A percentile compares a stretch with the other conserved stretches of the same genome.
Conservation (phyloP, 2,329 filamentous ascomycete species). For the Dothistroma septosporum region DNA sequence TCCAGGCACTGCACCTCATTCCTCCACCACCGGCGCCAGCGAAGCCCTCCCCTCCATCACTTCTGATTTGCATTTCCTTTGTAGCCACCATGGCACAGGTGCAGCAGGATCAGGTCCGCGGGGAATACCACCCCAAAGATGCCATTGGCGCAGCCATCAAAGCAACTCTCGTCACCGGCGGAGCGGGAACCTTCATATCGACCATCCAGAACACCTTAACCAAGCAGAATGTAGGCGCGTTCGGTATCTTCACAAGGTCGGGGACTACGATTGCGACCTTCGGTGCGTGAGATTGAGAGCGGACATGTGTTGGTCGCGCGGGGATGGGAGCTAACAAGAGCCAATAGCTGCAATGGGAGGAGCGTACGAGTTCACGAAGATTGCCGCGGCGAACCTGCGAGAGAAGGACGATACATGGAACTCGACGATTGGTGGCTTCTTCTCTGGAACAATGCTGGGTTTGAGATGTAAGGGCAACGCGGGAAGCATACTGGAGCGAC, state of each 20-base stretch:
- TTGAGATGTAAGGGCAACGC: conserved; percentile 57
- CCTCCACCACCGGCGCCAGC: conserved; percentile 2
- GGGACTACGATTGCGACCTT: conserved; percentile 68
- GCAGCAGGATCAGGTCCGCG: conserved; percentile 39
- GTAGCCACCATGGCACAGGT: conserved; percentile 46
- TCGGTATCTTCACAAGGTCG: conserved; percentile 74
- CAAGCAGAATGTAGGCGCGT: conserved; percentile 74
- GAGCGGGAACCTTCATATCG: conserved; percentile 66
- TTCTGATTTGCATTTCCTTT: not conserved
- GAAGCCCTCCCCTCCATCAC: conserved; percentile 1
- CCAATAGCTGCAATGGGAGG: conserved; percentile 64
- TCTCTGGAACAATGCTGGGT: conserved; percentile 68
- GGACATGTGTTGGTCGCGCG: not conserved
- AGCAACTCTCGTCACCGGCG: conserved; percentile 61
- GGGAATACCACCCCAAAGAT: conserved; percentile 67
- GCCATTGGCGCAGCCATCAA: conserved; percentile 64
- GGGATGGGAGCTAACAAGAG: conserved; percentile 6
- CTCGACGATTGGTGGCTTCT: conserved; percentile 69
- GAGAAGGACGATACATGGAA: conserved; percentile 78
- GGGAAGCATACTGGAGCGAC: not conserved
- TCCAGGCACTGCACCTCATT: not conserved
- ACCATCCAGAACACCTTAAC: conserved; percentile 82
- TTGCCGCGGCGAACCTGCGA: conserved; percentile 76
- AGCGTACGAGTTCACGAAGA: conserved; percentile 72
- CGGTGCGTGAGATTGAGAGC: conserved; percentile 44